A percentile compares a stretch with the other conserved stretches of the same genome.
phyloP scores from a whole-genome alignment of 441 rosid genomes.

The Theobroma grandiflorum region DNA sequence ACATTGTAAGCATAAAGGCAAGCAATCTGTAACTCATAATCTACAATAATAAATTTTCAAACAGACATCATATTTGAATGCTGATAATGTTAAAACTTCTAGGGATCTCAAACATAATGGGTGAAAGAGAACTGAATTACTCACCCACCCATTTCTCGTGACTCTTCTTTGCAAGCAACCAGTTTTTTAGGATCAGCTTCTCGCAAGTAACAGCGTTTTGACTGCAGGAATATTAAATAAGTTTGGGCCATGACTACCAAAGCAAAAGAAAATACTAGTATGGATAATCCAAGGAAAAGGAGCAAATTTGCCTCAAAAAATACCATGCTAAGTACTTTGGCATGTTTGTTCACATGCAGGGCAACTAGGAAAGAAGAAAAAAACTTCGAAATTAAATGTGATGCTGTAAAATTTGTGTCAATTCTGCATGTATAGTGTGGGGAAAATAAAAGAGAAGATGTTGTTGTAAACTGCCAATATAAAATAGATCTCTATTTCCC shows the following conservation, averaged over 20 bases:
- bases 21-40: not conserved
- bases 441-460: not conserved
- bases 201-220: constrained; percentile 79
- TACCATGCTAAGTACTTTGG: not conserved
- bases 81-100: not conserved
- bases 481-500: not conserved
- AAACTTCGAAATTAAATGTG: not conserved
- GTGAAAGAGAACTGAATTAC: constrained; percentile 33
- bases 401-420: not conserved
- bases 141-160: constrained; percentile 97
- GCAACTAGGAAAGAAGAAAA: not conserved
- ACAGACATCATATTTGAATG: not conserved
- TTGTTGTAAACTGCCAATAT: not conserved
- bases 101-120: not conserved
- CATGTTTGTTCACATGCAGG: not conserved
- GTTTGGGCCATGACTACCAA: constrained; percentile 21
- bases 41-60: not conserved
- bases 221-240: constrained; percentile 56
- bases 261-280: constrained; percentile 5
- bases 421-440: not conserved
- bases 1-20: not conserved
- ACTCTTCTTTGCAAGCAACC: constrained; percentile 76
- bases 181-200: constrained; percentile 66
- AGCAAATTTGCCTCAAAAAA: not conserved
- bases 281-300: not conserved